Conservation (phyloP, 192 early-diverging fungal species). For the Backusella macrospora region DNA sequence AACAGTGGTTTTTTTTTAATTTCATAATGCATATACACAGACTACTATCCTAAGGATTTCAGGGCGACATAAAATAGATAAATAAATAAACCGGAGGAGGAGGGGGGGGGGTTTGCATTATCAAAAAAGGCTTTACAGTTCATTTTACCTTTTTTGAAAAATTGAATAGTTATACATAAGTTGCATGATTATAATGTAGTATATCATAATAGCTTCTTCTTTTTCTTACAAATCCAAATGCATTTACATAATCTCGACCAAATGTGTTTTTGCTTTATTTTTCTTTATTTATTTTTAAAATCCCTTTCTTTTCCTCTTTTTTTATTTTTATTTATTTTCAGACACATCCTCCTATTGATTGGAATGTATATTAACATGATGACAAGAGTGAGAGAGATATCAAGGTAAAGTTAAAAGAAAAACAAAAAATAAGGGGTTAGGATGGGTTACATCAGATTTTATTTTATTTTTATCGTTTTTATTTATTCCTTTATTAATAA, state of each 20-base stretch:
- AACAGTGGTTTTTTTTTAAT: background rate
- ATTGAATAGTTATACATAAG: background rate
- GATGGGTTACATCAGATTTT: too few species aligned
- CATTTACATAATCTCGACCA: too few species aligned
- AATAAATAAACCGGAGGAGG: background rate
- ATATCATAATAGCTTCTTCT: background rate
- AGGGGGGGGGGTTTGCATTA: background rate
- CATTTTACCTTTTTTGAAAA: constrained; percentile 10
- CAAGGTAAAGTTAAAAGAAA: background rate
- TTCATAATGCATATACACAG: constrained; percentile 6
- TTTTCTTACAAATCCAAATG: background rate
- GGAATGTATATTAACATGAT: background rate
- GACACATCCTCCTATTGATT: background rate
- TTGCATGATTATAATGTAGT: background rate
- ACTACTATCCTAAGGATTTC: background rate
- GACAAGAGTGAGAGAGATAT: background rate
- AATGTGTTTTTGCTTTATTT: too few species aligned
- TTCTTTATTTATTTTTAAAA: too few species aligned
- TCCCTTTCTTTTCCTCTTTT: too few species aligned
- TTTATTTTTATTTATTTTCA: too few species aligned
- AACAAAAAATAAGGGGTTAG: too few species aligned
- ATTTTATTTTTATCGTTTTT: background rate
- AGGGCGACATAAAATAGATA: background rate
- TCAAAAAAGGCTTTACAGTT: background rate
- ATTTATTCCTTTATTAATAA: constrained; percentile 26